These are phyloP conservation scores for Nakazawaea pomicola DNA, from an alignment of 805 yeast genomes.

Conservation along the genomic window DNA sequence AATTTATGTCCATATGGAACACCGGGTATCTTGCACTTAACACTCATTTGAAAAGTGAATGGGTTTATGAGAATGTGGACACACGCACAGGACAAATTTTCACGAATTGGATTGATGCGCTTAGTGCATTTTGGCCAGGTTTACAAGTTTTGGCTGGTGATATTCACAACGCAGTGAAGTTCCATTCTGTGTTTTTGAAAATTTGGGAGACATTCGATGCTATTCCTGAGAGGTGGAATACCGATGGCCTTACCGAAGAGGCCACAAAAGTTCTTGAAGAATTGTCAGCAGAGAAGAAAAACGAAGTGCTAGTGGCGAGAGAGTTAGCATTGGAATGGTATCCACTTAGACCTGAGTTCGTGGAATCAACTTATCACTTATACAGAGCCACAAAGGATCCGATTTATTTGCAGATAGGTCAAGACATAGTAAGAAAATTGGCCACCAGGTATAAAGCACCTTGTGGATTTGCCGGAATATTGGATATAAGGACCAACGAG, in stretches of 20 bases:
- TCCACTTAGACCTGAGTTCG: constrained; percentile 87
- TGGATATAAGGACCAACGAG: constrained; percentile 58
- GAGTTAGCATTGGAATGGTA: constrained; percentile 77
- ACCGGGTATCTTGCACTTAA: constrained; percentile 54
- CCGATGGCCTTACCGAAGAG: constrained; percentile 19
- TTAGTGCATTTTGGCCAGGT: constrained; percentile 88
- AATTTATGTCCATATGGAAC: constrained; percentile 51
- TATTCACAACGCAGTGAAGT: constrained; percentile 53
- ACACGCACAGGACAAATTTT: constrained; percentile 42
- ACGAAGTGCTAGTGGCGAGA: constrained; percentile 22
- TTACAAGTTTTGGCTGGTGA: constrained; percentile 77
- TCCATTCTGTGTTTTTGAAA: constrained; percentile 62
- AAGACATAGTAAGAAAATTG: constrained; percentile 52
- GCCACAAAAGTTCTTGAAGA: constrained; percentile 15
- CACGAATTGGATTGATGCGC: constrained; percentile 75
- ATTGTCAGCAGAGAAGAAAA: constrained; percentile 18
- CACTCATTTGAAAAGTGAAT: constrained; percentile 44
- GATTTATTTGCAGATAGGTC: constrained; percentile 72
- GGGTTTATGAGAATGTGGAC: constrained; percentile 55
- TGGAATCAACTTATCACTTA: constrained; percentile 81
- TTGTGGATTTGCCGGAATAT: constrained; percentile 82
- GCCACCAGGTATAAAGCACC: constrained; percentile 44
- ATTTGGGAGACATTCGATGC: constrained; percentile 77
- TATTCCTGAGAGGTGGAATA: constrained; percentile 85
- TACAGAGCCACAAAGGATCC: constrained; percentile 87